Conservation (phyloP, 768 basidiomycete genomes). For the Amanita jacksonii region DNA sequence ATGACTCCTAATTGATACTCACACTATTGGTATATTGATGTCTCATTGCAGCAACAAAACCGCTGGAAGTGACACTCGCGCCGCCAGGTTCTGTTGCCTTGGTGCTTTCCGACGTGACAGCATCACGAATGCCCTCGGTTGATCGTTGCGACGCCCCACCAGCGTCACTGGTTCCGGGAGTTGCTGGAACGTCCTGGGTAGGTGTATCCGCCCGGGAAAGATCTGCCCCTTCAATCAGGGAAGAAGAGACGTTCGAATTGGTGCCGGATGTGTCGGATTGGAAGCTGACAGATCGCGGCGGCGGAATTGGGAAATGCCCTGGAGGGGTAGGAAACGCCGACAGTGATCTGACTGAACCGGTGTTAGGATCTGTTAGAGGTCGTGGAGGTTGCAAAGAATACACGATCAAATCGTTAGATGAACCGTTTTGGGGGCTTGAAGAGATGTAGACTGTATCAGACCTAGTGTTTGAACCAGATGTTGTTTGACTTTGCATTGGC, state of each 20-base stretch:
- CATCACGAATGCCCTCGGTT: background rate
- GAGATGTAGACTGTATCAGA: background rate
- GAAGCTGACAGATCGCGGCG: constrained; percentile 3
- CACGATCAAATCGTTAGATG: constrained; percentile 10
- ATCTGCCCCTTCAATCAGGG: background rate
- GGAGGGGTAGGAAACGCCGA: constrained; percentile 70
- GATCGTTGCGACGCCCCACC: background rate
- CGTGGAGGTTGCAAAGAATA: constrained; percentile 28
- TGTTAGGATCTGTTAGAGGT: constrained; percentile 29
- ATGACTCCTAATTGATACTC: constrained; percentile 17
- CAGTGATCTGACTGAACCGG: constrained; percentile 55
- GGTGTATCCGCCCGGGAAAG: background rate
- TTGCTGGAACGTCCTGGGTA: background rate
- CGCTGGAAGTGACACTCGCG: constrained; percentile 36
- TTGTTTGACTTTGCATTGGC: background rate
- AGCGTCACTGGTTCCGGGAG: background rate
- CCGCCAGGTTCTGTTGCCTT: constrained; percentile 39
- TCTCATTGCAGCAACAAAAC: constrained; percentile 62
- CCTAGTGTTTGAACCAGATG: background rate
- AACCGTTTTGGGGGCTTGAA: background rate
- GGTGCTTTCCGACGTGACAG: background rate
- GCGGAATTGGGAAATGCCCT: constrained; percentile 54
- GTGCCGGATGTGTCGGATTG: background rate
- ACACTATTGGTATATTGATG: constrained; percentile 52
- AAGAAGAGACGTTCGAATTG: background rate